Conservation (phyloP, 805 yeast species). For the Hanseniaspora singularis region DNA sequence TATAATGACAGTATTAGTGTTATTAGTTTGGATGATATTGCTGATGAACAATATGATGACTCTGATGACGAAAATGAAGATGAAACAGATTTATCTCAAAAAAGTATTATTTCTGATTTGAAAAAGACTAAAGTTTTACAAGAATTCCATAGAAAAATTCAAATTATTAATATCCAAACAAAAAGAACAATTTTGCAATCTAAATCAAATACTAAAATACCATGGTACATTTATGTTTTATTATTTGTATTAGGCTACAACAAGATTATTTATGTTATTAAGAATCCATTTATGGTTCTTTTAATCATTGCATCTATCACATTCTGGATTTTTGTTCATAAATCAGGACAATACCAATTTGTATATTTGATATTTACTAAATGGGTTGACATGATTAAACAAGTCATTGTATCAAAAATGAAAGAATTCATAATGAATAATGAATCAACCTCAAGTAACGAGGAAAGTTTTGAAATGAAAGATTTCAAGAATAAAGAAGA, state of each 20-base stretch:
- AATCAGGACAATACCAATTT: conserved; percentile 65
- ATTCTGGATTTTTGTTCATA: conserved; percentile 48
- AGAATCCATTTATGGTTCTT: conserved; percentile 74
- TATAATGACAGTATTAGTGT: conserved; percentile 48
- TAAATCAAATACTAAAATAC: conserved; percentile 52
- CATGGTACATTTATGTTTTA: conserved; percentile 65
- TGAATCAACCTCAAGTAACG: conserved; percentile 18
- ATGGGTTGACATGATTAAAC: conserved; percentile 44
- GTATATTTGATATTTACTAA: conserved; percentile 48
- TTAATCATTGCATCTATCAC: conserved; percentile 50
- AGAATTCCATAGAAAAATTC: conserved; percentile 62
- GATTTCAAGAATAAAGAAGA: conserved; percentile 22
- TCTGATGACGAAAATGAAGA: conserved; percentile 31
- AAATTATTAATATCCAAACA: conserved; percentile 72
- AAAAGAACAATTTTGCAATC: conserved; percentile 73
- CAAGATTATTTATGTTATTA: conserved; percentile 75
- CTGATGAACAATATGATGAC: conserved; percentile 37
- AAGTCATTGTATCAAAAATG: conserved; percentile 45
- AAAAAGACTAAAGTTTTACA: conserved; percentile 46
- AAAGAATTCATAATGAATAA: conserved; percentile 50
- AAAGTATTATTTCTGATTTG: conserved; percentile 38
- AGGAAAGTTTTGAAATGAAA: conserved; percentile 27
- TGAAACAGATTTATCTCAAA: conserved; percentile 33
- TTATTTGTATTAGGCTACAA: conserved; percentile 84
- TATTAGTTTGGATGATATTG: conserved; percentile 42